Conservation (phyloP, 2,329 filamentous ascomycete genomes). For the Myriosclerotinia duriaeana region DNA sequence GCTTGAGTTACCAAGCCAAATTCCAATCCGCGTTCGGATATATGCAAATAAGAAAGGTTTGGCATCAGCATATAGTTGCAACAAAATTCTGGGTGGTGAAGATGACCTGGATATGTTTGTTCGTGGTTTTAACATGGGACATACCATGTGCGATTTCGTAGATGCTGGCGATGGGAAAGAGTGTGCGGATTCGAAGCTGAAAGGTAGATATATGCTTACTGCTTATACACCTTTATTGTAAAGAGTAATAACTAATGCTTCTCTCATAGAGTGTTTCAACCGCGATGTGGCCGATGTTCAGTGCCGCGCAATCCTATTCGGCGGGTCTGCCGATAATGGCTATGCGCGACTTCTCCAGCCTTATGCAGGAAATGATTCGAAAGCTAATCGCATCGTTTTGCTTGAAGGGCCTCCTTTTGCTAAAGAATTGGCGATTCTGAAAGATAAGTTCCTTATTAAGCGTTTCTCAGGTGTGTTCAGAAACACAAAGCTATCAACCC, state of each 20-base stretch:
- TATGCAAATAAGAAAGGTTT: slow-evolving; percentile 45
- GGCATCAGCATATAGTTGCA: slow-evolving; percentile 41
- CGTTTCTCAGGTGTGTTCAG: slow-evolving; percentile 28
- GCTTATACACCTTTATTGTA: background rate
- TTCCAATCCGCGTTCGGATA: slow-evolving; percentile 41
- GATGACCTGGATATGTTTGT: slow-evolving; percentile 37
- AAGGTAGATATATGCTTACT: slow-evolving; percentile 15
- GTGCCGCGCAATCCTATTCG: slow-evolving; percentile 45
- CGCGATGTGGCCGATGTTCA: slow-evolving; percentile 43
- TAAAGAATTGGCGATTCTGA: slow-evolving; percentile 41
- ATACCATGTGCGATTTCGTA: slow-evolving; percentile 43
- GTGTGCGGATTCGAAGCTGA: slow-evolving; percentile 45
- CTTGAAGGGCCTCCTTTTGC: slow-evolving; percentile 45
- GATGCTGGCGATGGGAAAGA: slow-evolving; percentile 48
- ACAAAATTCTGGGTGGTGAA: slow-evolving; percentile 34
- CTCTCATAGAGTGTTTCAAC: slow-evolving; percentile 39
- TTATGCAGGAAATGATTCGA: slow-evolving; percentile 35
- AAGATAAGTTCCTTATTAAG: slow-evolving; percentile 35
- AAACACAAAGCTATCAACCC: slow-evolving; percentile 34
- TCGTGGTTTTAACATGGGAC: slow-evolving; percentile 46
- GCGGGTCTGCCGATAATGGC: slow-evolving; percentile 46
- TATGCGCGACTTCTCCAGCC: slow-evolving; percentile 45
- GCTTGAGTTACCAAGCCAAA: slow-evolving; percentile 28
- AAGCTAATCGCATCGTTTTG: slow-evolving; percentile 41
- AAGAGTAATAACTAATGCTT: background rate